Evolutionary conservation across 306 rosid genomes (phyloP).

Genomic region (Lupinus albus): DNA sequence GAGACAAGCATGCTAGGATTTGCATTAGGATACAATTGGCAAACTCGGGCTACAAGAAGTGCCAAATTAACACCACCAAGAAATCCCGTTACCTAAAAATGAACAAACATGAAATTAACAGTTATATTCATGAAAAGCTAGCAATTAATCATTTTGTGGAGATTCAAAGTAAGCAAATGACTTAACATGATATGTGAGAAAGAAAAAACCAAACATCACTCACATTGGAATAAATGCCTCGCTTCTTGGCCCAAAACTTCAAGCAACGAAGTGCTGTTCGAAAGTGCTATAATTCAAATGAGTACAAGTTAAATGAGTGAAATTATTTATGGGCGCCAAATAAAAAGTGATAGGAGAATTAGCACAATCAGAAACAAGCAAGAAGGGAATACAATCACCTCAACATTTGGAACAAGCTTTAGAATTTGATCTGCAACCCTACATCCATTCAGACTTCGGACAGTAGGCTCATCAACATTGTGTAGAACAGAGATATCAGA

Average conservation of each 20-base stretch:
- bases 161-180: background rate
- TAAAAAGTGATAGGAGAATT: background rate
- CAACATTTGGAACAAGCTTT: constrained; percentile 74
- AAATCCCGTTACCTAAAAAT: constrained; percentile 68
- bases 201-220: constrained; percentile 26
- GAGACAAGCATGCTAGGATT: constrained; percentile 73
- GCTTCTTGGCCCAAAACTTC: constrained; percentile 73
- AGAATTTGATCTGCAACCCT: constrained; percentile 86
- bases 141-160: background rate
- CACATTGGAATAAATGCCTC: constrained; percentile 77
- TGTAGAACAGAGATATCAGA: constrained; percentile 55
- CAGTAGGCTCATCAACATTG: constrained; percentile 73
- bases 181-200: too few relatives aligned
- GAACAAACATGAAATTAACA: background rate
- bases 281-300: constrained; percentile 51
- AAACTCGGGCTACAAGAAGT: constrained; percentile 69
- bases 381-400: constrained; percentile 43
- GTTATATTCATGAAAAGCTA: background rate
- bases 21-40: constrained; percentile 80
- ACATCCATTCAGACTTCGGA: constrained; percentile 80
- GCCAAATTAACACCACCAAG: constrained; percentile 88
- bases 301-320: background rate
- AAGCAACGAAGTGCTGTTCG: constrained; percentile 66
- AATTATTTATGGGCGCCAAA: background rate
- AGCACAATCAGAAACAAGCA: background rate